Evolutionary conservation across 768 basidiomycete genomes (phyloP).

Genomic region (Pleurotus giganteus): DNA sequence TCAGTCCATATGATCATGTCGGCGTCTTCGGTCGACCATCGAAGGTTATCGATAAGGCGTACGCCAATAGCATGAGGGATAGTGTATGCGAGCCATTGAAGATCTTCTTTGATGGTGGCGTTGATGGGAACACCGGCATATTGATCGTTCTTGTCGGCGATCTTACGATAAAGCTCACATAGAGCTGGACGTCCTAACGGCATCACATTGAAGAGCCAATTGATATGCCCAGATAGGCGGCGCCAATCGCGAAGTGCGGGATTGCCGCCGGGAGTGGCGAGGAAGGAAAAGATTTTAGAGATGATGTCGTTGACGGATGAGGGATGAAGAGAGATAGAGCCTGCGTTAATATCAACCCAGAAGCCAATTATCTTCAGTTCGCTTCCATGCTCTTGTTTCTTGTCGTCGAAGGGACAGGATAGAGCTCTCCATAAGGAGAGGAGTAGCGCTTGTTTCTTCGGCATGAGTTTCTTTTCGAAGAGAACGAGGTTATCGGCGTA

Average conservation of each 20-base stretch:
- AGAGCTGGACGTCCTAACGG: background rate
- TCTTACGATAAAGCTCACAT: background rate
- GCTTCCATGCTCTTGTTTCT: slow-evolving; percentile 24
- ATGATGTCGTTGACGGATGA: slow-evolving; percentile 18
- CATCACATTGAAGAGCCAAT: background rate
- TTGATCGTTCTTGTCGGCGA: background rate
- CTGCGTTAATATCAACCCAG: slow-evolving; percentile 23
- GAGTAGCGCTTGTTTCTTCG: slow-evolving; percentile 21
- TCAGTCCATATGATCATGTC: slow-evolving; percentile 22
- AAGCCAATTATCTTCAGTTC: slow-evolving; percentile 36
- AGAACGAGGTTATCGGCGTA: slow-evolving; percentile 18
- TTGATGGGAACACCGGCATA: slow-evolving; percentile 12
- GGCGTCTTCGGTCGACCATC: slow-evolving; percentile 16
- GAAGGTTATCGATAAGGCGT: slow-evolving; percentile 12
- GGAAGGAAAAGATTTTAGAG: background rate
- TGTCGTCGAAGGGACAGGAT: slow-evolving; percentile 22
- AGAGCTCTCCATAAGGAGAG: slow-evolving; percentile 26
- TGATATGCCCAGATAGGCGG: background rate
- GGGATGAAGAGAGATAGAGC: slow-evolving; percentile 20
- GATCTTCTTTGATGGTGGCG: slow-evolving; percentile 10
- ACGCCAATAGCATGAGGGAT: slow-evolving; percentile 15
- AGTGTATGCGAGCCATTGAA: slow-evolving; percentile 14
- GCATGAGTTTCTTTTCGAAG: slow-evolving; percentile 19
- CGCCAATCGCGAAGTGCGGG: background rate
- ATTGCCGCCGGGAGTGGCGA: background rate